Evolutionary conservation across 2,329 filamentous ascomycete species (phyloP).

Genomic region (Lasiodiplodia sp.): DNA sequence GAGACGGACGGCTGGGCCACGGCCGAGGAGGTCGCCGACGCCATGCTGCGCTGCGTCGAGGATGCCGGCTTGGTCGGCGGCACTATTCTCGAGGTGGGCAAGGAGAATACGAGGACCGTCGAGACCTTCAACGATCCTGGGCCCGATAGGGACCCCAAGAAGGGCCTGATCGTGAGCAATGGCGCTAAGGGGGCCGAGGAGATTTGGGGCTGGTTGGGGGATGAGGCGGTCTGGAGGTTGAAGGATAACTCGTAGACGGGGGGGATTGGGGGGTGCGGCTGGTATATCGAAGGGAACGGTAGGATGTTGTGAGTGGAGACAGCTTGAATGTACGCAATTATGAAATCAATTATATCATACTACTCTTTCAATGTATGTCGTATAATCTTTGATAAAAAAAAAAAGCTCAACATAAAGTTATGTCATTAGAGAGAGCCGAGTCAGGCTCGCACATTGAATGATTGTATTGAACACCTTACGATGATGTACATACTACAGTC

Average conservation of each 20-base stretch:
- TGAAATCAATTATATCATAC: too few species aligned
- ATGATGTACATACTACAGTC: too few species aligned
- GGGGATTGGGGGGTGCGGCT: neutral
- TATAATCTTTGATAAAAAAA: too few species aligned
- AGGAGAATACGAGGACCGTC: constrained; percentile 59
- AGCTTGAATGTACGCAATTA: neutral
- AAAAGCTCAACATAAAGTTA: too few species aligned
- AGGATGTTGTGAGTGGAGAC: neutral
- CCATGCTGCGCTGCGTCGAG: constrained; percentile 64
- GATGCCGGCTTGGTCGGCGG: constrained; percentile 54
- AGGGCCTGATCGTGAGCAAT: constrained; percentile 58
- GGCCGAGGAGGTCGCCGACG: constrained; percentile 66
- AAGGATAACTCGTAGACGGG: constrained; percentile 12
- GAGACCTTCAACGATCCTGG: constrained; percentile 62
- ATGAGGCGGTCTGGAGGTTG: constrained; percentile 57
- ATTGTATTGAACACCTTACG: too few species aligned
- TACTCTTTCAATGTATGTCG: too few species aligned
- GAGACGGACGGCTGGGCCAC: constrained; percentile 63
- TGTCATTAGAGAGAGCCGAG: too few species aligned
- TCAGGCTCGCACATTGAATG: too few species aligned
- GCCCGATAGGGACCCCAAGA: constrained; percentile 47
- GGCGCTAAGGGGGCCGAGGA: constrained; percentile 53
- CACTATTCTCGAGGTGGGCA: constrained; percentile 64
- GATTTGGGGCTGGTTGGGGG: constrained; percentile 57
- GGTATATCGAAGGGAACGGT: too few species aligned